Evolutionary conservation across 2,329 filamentous ascomycete species (phyloP).

Genomic region (Pezicula rhizophila): DNA sequence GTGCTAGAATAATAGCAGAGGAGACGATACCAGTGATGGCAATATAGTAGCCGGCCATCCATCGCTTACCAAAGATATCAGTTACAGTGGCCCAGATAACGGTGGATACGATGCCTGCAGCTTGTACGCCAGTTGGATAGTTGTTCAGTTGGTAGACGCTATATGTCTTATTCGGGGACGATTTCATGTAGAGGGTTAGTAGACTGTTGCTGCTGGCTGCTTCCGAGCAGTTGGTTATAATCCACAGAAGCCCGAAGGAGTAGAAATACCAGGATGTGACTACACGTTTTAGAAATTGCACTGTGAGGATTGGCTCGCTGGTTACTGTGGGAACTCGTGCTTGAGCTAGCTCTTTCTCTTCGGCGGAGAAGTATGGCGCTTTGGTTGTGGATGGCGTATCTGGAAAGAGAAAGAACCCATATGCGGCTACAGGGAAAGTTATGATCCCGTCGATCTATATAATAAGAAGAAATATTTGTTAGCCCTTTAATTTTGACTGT

Average conservation of each 20-base stretch:
- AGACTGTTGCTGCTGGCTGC: slow-evolving; percentile 62
- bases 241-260: slow-evolving; percentile 61
- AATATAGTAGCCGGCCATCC: slow-evolving; percentile 62
- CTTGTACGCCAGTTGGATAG: slow-evolving; percentile 46
- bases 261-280: slow-evolving; percentile 59
- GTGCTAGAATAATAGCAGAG: slow-evolving; percentile 50
- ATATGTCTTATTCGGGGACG: slow-evolving; percentile 33
- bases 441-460: slow-evolving; percentile 44
- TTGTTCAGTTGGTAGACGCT: slow-evolving; percentile 44
- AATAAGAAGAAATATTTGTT: neutral
- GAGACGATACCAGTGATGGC: slow-evolving; percentile 56
- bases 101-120: slow-evolving; percentile 45
- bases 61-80: slow-evolving; percentile 57
- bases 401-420: slow-evolving; percentile 42
- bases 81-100: slow-evolving; percentile 66
- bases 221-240: slow-evolving; percentile 66
- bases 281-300: slow-evolving; percentile 47
- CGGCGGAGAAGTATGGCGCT: slow-evolving; percentile 34
- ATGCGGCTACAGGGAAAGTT: slow-evolving; percentile 49
- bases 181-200: slow-evolving; percentile 43
- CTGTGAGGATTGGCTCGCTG: slow-evolving; percentile 34
- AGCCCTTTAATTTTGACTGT: neutral
- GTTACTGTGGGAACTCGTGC: slow-evolving; percentile 36
- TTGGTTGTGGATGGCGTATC: slow-evolving; percentile 36
- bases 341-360: slow-evolving; percentile 37